Base-by-base conservation (phyloP, 495 filamentous ascomycete species). In the Parathielavia hyrcaniae region DNA sequence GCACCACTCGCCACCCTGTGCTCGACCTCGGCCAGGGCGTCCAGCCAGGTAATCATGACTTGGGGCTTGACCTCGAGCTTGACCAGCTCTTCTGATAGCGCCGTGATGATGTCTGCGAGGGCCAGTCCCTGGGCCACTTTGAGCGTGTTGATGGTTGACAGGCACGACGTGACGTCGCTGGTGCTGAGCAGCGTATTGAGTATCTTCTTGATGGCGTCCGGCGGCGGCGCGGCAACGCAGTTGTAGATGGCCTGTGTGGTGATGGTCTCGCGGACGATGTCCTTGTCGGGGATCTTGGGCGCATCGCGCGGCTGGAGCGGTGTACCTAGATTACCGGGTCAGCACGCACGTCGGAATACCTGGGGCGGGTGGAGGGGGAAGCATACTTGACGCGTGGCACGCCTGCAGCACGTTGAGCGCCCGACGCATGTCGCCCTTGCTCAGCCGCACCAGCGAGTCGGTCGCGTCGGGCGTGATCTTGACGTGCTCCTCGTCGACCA, bases 331-430 rank as follows among this genome's bases (percentile, higher is more conserved):
- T 53, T 12, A 10, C 14, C 2, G 10, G 20, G 53, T 74, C 49
- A 73, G 67, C 22, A 50, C 30, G 7, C 7, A 14, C 4, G 26
- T 6, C 26, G 26, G 3, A 30, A 30, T 30, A 30, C 26, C n/a
- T n/a, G n/a, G n/a, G n/a, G n/a, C n/a, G n/a, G n/a, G n/a, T n/a
- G n/a, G n/a, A n/a, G n/a, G n/a, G n/a, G 39, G n/a, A 7, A 19
- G 50, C 79, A 69, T 83, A 85, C 89, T 93, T 60, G 89, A 91
- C 34, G 93, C 95, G 70, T 96, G 88, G 62, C 95, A 98, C 13
- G 95, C 95, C 72, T 98, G 95, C 6, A 98, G 81, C 14, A 97
- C 93, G 68, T 97, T 98, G 55, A 97, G 70, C 1, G 93, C 93
- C 43, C 95, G 79, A 57, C 95, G 81, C 93, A 98, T 97, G 67